Percentiles rank a stretch among this genome's conserved stretches.
Evolutionary conservation across 2,329 filamentous ascomycete species (phyloP).

Genomic region (Fusarium nurragi): DNA sequence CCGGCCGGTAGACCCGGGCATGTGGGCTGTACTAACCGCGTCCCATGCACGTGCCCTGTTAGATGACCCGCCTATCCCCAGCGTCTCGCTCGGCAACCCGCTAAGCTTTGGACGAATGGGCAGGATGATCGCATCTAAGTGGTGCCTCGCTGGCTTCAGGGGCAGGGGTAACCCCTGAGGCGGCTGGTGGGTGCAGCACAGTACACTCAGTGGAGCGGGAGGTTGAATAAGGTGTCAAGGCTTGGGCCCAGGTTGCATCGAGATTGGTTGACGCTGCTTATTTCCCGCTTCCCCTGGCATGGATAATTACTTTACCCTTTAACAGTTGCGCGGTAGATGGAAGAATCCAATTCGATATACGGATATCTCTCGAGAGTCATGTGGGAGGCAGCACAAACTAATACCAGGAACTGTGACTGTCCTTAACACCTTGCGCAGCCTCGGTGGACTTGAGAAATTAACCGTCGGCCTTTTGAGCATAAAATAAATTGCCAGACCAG

Average conservation of each 20-base stretch:
- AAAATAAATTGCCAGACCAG: slow-evolving; percentile 41
- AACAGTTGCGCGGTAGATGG: slow-evolving; percentile 11
- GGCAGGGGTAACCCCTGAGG: slow-evolving; percentile 26
- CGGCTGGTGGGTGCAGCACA: slow-evolving; percentile 18
- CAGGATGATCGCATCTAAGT: slow-evolving; percentile 6
- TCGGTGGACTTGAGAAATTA: slow-evolving; percentile 43
- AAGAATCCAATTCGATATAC: slow-evolving; percentile 23
- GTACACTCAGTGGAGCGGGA: slow-evolving; percentile 18
- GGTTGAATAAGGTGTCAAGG: slow-evolving; percentile 18
- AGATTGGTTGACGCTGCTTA: slow-evolving; percentile 38
- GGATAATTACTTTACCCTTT: not conserved
- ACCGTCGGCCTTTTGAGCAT: slow-evolving; percentile 34
- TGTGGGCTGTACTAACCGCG: slow-evolving; percentile 13
- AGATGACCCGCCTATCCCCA: slow-evolving; percentile 24
- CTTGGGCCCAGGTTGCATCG: slow-evolving; percentile 26
- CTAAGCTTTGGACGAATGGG: slow-evolving; percentile 31
- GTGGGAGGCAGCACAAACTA: not conserved
- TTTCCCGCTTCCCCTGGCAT: slow-evolving; percentile 25
- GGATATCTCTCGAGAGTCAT: not conserved
- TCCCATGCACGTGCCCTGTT: slow-evolving; percentile 17
- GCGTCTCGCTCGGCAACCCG: slow-evolving; percentile 40
- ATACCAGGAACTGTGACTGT: not conserved
- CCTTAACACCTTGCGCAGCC: slow-evolving; percentile 26
- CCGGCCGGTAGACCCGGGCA: slow-evolving; percentile 5
- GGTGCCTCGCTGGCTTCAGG: slow-evolving; percentile 36